Evolutionary conservation across 2,329 filamentous ascomycete species (phyloP), one percentile per base, ranked within the genome.

Genomic region (Thielaviopsis musarum): DNA sequence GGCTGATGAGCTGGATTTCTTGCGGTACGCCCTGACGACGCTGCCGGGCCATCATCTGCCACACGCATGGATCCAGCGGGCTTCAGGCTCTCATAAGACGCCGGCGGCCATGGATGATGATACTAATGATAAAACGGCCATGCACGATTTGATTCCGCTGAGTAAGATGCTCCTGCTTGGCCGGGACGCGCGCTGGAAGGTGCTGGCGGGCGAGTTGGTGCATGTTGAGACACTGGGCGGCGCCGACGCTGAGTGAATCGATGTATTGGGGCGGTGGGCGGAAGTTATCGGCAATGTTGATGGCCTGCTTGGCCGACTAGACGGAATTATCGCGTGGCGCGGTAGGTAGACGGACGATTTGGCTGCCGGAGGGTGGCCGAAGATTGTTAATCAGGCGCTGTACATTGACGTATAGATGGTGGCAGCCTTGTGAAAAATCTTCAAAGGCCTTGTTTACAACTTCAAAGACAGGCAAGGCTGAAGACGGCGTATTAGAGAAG

Each of bases 281-380:
- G 41, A 30, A 9, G 52, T 59, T 24, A 28, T 56, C 9, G 58
- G 58, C 26, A 22, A 49, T 26, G 6, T 54, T 38, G 52, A 59
- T 9, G 52, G 52, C 5, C 10, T 59, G 13, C 41, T 59, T 4
- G 58, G 56, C 15, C 38, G 52, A 3, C 58, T 52, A 4, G 58
- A 56, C 30, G 58, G 58, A 41, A 59, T 59, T 17, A 59, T 59
- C 19, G 30, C 58, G n/a, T 59, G 58, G 58, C 24, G 58, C 6
- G 58, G 58, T n/a, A 48, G 30, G 10, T 59, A 52, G 52, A 19
- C 22, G 17, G 52, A 26, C 22, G 52, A 34, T 28, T 48, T 56
- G 30, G 17, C 52, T 15, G 22, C 52, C 13, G 22, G 24, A 24
- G 21, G 21, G 22, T 59, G 52, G 38, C 3, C 10, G 22, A 21